These are phyloP conservation scores for Aquilaria yunnanensis DNA, from an alignment of 345 rosid genomes.

Conservation along the genomic window DNA sequence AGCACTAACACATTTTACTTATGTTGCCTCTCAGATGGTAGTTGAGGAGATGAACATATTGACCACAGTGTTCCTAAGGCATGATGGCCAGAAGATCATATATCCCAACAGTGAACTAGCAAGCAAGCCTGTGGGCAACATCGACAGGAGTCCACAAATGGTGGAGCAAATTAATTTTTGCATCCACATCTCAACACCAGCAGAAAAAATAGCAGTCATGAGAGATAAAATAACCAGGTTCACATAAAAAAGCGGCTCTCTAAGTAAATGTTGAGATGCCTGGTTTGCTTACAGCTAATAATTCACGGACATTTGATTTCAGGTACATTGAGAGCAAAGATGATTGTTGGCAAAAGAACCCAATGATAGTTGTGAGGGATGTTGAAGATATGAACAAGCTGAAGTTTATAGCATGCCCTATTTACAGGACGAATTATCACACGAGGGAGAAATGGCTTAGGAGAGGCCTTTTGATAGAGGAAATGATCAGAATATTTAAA, in stretches of 20 bases:
- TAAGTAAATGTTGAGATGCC: background rate
- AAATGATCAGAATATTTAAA: slow-evolving; percentile 29
- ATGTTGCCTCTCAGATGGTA: slow-evolving; percentile 24
- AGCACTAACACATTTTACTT: background rate
- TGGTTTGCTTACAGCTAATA: background rate
- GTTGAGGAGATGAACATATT: slow-evolving; percentile 59
- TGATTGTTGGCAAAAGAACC: slow-evolving; percentile 27
- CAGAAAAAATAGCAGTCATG: slow-evolving; percentile 28
- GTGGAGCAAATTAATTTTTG: slow-evolving; percentile 32
- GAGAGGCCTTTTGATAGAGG: slow-evolving; percentile 29
- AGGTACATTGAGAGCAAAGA: slow-evolving; percentile 26
- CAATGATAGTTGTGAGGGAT: slow-evolving; percentile 21
- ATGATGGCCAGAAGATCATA: slow-evolving; percentile 36
- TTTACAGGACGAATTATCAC: slow-evolving; percentile 32
- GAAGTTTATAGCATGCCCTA: slow-evolving; percentile 16
- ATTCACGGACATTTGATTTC: background rate
- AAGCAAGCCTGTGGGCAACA: slow-evolving; percentile 41
- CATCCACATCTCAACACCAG: slow-evolving; percentile 41
- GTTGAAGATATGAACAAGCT: slow-evolving; percentile 52
- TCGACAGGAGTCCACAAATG: slow-evolving; percentile 46
- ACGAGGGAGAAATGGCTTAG: slow-evolving; percentile 20
- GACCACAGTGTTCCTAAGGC: slow-evolving; percentile 37
- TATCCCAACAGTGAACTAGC: slow-evolving; percentile 38
- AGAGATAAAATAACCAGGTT: slow-evolving; percentile 26
- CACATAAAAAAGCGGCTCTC: background rate